A percentile compares a stretch with the other conserved stretches of the same genome.
phyloP scores from a whole-genome alignment of 768 basidiomycete species.

The Auricularia sp. region DNA sequence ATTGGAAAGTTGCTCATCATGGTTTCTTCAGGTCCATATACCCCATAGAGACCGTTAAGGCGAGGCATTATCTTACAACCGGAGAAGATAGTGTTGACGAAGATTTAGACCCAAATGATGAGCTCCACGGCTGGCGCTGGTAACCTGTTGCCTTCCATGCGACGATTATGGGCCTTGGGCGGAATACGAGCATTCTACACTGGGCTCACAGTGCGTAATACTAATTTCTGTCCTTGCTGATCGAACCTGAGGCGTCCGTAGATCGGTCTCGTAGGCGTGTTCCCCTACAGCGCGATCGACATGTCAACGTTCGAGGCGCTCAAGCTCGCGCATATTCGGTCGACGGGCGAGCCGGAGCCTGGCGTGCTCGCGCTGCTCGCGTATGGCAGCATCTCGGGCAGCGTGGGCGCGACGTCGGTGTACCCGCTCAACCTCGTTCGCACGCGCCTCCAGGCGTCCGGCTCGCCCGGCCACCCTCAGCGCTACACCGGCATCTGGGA shows the following conservation, averaged over 20 bases:
- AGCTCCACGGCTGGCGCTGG: constrained; percentile 46
- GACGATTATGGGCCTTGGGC: constrained; percentile 66
- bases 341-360: constrained; percentile 82
- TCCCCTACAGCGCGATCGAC: constrained; percentile 96
- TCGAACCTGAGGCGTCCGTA: constrained; percentile 24
- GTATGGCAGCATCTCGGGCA: constrained; percentile 89
- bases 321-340: constrained; percentile 80
- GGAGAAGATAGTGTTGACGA: not conserved
- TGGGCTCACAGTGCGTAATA: constrained; percentile 68
- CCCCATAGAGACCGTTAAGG: constrained; percentile 93
- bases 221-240: constrained; percentile 6
- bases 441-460: constrained; percentile 91
- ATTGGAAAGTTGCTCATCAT: constrained; percentile 10
- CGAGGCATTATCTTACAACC: constrained; percentile 15
- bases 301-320: constrained; percentile 96
- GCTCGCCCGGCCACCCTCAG: constrained; percentile 90
- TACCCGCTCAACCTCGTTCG: constrained; percentile 89
- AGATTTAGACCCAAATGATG: constrained; percentile 84
- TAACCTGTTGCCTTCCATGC: not conserved
- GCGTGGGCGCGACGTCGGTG: constrained; percentile 86
- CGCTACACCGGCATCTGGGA: constrained; percentile 82
- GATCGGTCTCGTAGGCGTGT: constrained; percentile 94
- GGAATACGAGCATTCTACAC: constrained; percentile 82
- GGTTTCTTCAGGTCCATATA: constrained; percentile 63
- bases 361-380: constrained; percentile 78